A percentile compares a stretch with the other conserved stretches of the same genome.
Conservation (phyloP, 2,329 filamentous ascomycete species). For the Elsinoe ampelina region DNA sequence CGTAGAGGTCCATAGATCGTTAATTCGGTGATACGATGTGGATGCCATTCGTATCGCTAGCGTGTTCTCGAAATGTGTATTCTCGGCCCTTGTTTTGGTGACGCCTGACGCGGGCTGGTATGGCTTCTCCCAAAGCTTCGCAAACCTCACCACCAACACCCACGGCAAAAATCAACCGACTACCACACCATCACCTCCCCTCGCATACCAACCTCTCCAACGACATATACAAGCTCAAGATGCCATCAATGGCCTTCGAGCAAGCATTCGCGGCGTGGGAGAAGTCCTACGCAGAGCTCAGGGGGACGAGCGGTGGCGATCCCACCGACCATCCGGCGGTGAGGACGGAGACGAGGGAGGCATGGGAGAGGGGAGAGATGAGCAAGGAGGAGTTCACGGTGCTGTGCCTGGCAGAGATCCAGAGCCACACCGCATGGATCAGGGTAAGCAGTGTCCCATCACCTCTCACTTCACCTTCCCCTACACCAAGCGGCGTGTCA, state of each 20-base stretch:
- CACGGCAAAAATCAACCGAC: background rate
- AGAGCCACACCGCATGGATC: constrained; percentile 3
- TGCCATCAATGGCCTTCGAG: background rate
- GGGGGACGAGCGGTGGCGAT: background rate
- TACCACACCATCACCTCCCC: background rate
- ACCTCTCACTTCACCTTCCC: background rate
- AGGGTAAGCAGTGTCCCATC: background rate
- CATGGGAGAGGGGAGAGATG: background rate
- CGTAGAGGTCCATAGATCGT: background rate
- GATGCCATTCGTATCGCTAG: background rate
- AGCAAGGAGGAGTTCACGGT: constrained; percentile 1
- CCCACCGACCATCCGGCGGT: background rate
- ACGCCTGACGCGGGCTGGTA: background rate
- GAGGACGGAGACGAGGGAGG: background rate
- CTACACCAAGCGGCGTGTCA: too few species aligned
- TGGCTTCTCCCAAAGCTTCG: background rate
- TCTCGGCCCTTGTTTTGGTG: background rate
- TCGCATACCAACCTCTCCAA: background rate
- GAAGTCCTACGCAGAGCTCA: background rate
- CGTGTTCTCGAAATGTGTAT: background rate
- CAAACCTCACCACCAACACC: background rate
- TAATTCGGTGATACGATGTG: background rate
- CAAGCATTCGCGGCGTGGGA: background rate
- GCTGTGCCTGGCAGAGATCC: constrained; percentile 2
- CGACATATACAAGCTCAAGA: background rate